phyloP scores from a whole-genome alignment of 345 rosid genomes.

The Arabis hirsuta region DNA sequence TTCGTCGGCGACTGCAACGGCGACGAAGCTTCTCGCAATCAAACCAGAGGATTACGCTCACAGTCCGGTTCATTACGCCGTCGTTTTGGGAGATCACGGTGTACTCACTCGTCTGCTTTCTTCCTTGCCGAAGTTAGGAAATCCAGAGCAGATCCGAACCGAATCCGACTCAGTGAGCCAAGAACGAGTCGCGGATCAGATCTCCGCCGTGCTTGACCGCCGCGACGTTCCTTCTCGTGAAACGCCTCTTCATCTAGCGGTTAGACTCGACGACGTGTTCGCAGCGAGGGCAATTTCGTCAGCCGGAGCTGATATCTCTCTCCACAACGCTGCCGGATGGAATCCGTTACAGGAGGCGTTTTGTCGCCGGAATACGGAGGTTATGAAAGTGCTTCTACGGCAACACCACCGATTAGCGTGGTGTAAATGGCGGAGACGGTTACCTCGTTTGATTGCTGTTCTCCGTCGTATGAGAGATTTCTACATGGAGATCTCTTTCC shows the following conservation, averaged over 20 bases:
- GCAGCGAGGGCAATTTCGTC: conserved; percentile 61
- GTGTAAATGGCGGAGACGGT: conserved; percentile 91
- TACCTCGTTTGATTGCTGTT: conserved; percentile 77
- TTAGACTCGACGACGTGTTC: conserved; percentile 61
- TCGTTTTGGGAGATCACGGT: conserved; percentile 70
- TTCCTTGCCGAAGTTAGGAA: conserved; percentile 65
- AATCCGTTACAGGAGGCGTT: conserved; percentile 93
- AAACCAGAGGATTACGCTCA: conserved; percentile 76
- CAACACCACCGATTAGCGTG: conserved; percentile 88
- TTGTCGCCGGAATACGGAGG: conserved; percentile 71
- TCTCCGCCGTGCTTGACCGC: conserved; percentile 76
- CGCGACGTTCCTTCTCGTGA: conserved; percentile 87
- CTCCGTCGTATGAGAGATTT: conserved; percentile 98
- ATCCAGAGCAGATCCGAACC: conserved; percentile 66
- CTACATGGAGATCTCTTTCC: conserved; percentile 98
- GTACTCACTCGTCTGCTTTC: conserved; percentile 70
- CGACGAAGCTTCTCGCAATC: conserved; percentile 51
- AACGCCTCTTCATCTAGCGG: conserved; percentile 92
- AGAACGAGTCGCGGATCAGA: conserved; percentile 72
- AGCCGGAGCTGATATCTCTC: conserved; percentile 83
- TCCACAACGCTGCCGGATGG: conserved; percentile 91
- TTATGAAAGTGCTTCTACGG: conserved; percentile 62
- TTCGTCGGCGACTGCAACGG: conserved; percentile 45
- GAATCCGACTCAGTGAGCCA: conserved; percentile 73
- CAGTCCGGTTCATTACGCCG: conserved; percentile 88